phyloP scores from a whole-genome alignment of 2,329 filamentous ascomycete species.

The Neophaeococcomyces aloes region DNA sequence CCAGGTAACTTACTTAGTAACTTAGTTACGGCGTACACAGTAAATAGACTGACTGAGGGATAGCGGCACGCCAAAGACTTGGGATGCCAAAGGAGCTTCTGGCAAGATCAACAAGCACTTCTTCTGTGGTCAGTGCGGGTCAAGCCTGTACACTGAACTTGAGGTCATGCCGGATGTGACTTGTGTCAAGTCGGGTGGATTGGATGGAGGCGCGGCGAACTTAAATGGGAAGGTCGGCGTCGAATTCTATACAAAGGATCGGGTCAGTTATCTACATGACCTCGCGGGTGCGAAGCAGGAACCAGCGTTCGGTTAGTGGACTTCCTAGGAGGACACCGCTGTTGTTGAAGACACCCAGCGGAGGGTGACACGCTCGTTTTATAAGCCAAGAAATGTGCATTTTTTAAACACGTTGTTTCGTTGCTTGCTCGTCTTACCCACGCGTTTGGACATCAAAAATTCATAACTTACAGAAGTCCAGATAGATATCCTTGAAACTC shows the following conservation, averaged over 20 bases:
- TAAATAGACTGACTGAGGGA: background rate
- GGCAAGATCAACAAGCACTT: slow-evolving; percentile 48
- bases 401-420: no score
- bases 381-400: no score
- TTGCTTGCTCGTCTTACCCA: no score
- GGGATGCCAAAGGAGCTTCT: slow-evolving; percentile 38
- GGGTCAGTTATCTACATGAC: slow-evolving; percentile 35
- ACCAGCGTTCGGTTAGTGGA: slow-evolving; percentile 16
- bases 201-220: slow-evolving; percentile 40
- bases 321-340: no score
- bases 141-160: slow-evolving; percentile 41
- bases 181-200: slow-evolving; percentile 41
- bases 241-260: slow-evolving; percentile 45
- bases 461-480: no score
- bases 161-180: slow-evolving; percentile 44
- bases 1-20: no score
- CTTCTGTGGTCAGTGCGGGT: slow-evolving; percentile 46
- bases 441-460: no score
- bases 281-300: slow-evolving; percentile 42
- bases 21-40: background rate
- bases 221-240: slow-evolving; percentile 36
- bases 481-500: no score
- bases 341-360: no score
- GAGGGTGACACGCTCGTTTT: no score
- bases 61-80: slow-evolving; percentile 39